Percentiles rank a stretch among this genome's conserved stretches.
Evolutionary conservation across 768 basidiomycete genomes (phyloP).

Genomic region (Coprinellus micaceus): DNA sequence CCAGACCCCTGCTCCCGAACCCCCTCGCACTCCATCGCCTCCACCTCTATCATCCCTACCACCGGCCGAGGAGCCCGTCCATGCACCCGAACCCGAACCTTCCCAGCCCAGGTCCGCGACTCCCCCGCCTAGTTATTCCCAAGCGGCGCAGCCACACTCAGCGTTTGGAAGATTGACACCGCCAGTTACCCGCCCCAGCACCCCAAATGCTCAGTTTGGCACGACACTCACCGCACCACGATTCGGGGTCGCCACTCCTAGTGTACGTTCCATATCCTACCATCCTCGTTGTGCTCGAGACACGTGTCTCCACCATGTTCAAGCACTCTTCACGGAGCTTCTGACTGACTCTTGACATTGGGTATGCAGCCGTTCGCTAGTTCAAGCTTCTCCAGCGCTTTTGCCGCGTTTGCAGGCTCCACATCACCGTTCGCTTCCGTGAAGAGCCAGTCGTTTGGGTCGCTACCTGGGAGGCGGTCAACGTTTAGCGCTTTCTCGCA

Average conservation of each 20-base stretch:
- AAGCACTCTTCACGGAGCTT: too few species aligned
- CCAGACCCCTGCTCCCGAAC: conserved; percentile 15
- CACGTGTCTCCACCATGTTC: neutral
- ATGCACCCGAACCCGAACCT: neutral
- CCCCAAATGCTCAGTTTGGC: neutral
- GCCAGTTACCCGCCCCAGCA: too few species aligned
- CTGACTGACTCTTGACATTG: neutral
- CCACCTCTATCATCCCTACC: neutral
- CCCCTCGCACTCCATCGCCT: conserved; percentile 24
- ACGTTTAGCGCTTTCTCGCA: neutral
- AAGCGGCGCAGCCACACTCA: too few species aligned
- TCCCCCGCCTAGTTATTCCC: neutral
- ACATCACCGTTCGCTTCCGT: conserved; percentile 28
- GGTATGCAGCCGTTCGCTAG: conserved; percentile 2
- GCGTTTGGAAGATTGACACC: too few species aligned
- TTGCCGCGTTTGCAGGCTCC: conserved; percentile 32
- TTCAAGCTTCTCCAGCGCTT: conserved; percentile 18
- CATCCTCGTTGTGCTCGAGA: neutral
- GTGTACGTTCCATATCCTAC: neutral
- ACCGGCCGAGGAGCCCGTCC: neutral
- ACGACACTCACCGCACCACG: neutral
- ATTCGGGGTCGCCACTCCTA: neutral
- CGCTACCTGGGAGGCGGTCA: neutral
- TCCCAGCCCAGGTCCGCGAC: neutral
- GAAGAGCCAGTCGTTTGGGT: conserved; percentile 5